Evolutionary conservation across 352 stramenopile genomes (phyloP), one percentile per base, ranked within the genome.

Genomic region (Globisporangium takayamanum): DNA sequence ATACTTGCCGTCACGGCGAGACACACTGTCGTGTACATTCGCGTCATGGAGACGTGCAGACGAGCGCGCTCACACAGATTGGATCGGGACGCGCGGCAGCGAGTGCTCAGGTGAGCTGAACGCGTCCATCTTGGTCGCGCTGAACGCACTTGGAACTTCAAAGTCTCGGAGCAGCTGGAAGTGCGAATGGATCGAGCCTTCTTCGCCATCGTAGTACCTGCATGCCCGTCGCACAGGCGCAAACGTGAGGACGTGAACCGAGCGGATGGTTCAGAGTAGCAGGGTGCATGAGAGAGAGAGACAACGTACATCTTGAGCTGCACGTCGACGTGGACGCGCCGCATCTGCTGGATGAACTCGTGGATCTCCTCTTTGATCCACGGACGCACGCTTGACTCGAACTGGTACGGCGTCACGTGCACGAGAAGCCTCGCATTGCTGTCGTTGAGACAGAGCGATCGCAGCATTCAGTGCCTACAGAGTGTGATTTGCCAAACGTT

Each of bases 361-460:
- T 75, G 64, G 47, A 79, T 68, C 53, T 88, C 78, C 6, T 63
- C 65, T 49, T 73, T 73, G 55, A 88, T 82, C 78, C 78, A 88
- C 55, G 70, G 68, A 6, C 78, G 68, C 8, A 72, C 68, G 1
- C 52, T 63, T 0, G 74, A 61, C 12, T 76, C 65, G 51, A 80
- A 82, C 51, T 87, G 76, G 57, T 88, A 88, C 33, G 76, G 78
- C 42, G 78, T 88, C 60, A 78, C 70, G 66, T 88, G 78, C n/a
- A 88, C 70, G 39, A 72, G 72, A 10, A 88, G 58, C 46, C 73
- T 51, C 16, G 78, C 49, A n/a, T 70, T 62, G 41, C 72, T 80
- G 41, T 20, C 30, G 26, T 42, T 30, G 45, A 42, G 45, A 52
- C 8, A 53, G 10, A 46, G n/a, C 54, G 42, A 39, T 11, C 50